These are phyloP conservation scores for Aegilops speltoides DNA, from an alignment of 176 grass and related monocot genomes.

Conservation along the genomic window DNA sequence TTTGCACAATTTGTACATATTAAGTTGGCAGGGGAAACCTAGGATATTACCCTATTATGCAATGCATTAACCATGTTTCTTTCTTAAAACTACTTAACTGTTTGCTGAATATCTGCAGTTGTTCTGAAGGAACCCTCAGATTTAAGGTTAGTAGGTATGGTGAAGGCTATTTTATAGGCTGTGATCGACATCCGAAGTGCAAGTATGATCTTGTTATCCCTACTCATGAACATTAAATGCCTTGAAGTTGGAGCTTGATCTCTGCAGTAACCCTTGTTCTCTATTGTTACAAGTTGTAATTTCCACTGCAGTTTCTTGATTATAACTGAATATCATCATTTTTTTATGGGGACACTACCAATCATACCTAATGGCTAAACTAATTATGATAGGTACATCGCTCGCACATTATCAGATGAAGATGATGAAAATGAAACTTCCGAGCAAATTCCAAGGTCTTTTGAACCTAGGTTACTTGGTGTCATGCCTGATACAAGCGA, in stretches of 20 bases:
- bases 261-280: slow-evolving; percentile 16
- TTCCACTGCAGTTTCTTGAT: slow-evolving; percentile 15
- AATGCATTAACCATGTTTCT: slow-evolving; percentile 12
- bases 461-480: slow-evolving; percentile 62
- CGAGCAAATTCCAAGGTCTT: slow-evolving; percentile 41
- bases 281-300: slow-evolving; percentile 19
- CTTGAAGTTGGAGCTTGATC: slow-evolving; percentile 21
- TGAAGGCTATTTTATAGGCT: slow-evolving; percentile 87
- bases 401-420: slow-evolving; percentile 51
- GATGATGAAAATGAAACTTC: slow-evolving; percentile 54
- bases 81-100: slow-evolving; percentile 19
- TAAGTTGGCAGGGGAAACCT: slow-evolving; percentile 10
- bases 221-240: slow-evolving; percentile 21
- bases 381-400: slow-evolving; percentile 71
- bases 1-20: neutral
- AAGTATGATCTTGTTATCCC: slow-evolving; percentile 57
- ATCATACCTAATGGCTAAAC: slow-evolving; percentile 12
- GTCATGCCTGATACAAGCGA: slow-evolving; percentile 56
- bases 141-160: slow-evolving; percentile 81
- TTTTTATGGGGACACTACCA: neutral
- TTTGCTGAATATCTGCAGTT: slow-evolving; percentile 55
- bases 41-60: neutral
- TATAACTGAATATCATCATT: neutral
- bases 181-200: slow-evolving; percentile 83
- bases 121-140: slow-evolving; percentile 75